Percentiles rank a stretch among this genome's conserved stretches.
phyloP scores from a whole-genome alignment of 1,139 yeast species.

The Pichia inconspicua region DNA sequence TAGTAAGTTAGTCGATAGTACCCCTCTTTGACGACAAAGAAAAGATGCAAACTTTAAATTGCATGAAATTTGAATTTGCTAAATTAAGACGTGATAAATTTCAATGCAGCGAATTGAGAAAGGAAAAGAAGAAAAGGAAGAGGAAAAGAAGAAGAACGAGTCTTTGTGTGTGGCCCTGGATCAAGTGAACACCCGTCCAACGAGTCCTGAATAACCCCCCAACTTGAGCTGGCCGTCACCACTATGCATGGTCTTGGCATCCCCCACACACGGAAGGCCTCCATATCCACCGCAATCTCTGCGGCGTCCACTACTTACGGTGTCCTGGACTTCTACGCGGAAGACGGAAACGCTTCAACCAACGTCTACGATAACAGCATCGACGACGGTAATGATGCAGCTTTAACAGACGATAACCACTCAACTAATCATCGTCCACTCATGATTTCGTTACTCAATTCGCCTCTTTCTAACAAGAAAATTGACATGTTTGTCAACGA shows the following conservation, averaged over 20 bases:
- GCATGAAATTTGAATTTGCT: too few species aligned
- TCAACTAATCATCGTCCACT: not conserved
- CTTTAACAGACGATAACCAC: not conserved
- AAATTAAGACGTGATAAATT: too few species aligned
- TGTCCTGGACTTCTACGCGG: conserved; percentile 7
- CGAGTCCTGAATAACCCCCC: too few species aligned
- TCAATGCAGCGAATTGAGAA: too few species aligned
- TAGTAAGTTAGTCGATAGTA: too few species aligned
- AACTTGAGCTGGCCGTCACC: not conserved
- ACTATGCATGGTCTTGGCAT: not conserved
- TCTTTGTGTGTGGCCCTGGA: not conserved
- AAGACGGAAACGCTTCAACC: not conserved
- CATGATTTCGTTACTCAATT: not conserved
- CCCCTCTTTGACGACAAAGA: too few species aligned
- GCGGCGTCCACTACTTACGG: conserved; percentile 7
- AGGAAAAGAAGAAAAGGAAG: too few species aligned
- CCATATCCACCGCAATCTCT: conserved; percentile 2
- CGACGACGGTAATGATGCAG: not conserved
- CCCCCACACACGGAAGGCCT: conserved; percentile 6
- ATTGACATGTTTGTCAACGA: not conserved
- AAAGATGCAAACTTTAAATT: too few species aligned
- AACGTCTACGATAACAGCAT: not conserved
- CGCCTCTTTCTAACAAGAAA: not conserved
- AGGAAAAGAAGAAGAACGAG: too few species aligned
- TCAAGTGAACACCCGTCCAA: too few species aligned